A percentile compares a stretch with the other conserved stretches of the same genome.
Evolutionary conservation across 1,284 basidiomycete species (phyloP).

Genomic region (Papiliotrema flavescens): DNA sequence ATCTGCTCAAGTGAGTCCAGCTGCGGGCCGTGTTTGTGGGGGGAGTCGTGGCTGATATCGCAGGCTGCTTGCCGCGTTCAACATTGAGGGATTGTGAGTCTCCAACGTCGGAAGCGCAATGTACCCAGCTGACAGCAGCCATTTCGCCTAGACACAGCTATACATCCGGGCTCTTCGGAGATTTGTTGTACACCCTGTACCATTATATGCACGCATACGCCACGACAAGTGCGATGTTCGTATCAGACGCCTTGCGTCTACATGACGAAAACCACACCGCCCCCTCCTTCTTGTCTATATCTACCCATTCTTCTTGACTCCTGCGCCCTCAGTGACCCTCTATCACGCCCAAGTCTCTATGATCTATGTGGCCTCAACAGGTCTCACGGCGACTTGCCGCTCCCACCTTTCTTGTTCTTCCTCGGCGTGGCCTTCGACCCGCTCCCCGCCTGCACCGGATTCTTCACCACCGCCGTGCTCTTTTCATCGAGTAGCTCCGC

Average conservation of each 20-base stretch:
- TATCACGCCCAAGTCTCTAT: too few species aligned
- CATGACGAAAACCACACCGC: too few species aligned
- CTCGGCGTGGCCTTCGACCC: constrained; percentile 1
- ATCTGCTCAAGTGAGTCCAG: constrained; percentile 62
- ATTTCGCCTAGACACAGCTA: constrained; percentile 2
- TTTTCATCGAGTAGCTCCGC: neutral
- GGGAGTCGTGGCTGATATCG: neutral
- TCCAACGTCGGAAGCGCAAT: neutral
- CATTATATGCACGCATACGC: too few species aligned
- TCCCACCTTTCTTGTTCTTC: neutral
- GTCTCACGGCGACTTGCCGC: too few species aligned
- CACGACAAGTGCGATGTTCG: too few species aligned
- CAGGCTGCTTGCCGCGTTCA: constrained; percentile 34
- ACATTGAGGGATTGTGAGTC: constrained; percentile 41
- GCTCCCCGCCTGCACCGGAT: neutral
- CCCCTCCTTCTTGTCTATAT: too few species aligned
- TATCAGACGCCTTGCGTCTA: too few species aligned
- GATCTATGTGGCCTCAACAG: too few species aligned
- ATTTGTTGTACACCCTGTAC: neutral
- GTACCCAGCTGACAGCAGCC: neutral
- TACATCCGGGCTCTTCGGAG: constrained; percentile 1
- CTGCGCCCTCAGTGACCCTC: too few species aligned
- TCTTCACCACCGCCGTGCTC: constrained; percentile 1
- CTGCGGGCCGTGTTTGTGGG: neutral
- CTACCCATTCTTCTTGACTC: too few species aligned